These are phyloP conservation scores for Begonia peltatifolia DNA, from an alignment of 306 rosid species.

Conservation along the genomic window DNA sequence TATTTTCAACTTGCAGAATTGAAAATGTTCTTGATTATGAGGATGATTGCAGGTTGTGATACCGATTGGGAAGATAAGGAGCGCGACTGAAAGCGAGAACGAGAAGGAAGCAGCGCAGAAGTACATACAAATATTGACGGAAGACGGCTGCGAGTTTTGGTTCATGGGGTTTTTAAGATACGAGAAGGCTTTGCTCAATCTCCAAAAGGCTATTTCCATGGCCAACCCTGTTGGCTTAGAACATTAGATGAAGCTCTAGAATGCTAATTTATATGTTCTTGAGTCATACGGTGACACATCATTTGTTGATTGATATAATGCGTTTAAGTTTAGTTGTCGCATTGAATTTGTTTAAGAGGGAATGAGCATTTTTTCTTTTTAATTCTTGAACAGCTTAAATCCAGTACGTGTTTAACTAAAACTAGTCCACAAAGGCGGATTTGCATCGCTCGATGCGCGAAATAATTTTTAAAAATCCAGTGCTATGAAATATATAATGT, in stretches of 20 bases:
- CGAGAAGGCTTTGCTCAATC: slow-evolving; percentile 54
- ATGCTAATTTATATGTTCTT: too few relatives aligned
- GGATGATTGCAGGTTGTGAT: slow-evolving; percentile 42
- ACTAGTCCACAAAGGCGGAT: too few relatives aligned
- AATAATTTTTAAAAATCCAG: too few relatives aligned
- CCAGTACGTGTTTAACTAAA: too few relatives aligned
- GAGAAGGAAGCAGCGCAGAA: slow-evolving; percentile 40
- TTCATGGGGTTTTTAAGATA: slow-evolving; percentile 68
- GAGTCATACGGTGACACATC: too few relatives aligned
- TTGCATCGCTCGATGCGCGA: too few relatives aligned
- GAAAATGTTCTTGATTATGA: neutral
- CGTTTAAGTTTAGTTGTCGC: too few relatives aligned
- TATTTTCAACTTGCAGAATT: neutral
- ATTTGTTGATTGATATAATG: too few relatives aligned
- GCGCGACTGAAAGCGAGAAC: slow-evolving; percentile 40
- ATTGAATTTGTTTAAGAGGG: too few relatives aligned
- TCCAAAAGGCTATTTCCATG: slow-evolving; percentile 48
- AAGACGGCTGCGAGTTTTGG: slow-evolving; percentile 71
- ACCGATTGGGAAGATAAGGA: slow-evolving; percentile 46
- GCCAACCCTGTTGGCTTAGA: slow-evolving; percentile 6
- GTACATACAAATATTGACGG: slow-evolving; percentile 53
- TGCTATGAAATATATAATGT: too few relatives aligned
- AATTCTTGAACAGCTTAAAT: too few relatives aligned
- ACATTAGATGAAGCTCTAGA: neutral
- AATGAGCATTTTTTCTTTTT: too few relatives aligned